Evolutionary conservation across 495 filamentous ascomycete genomes (phyloP), one percentile per base, ranked within the genome.

Genomic region (Ramalina intermedia): DNA sequence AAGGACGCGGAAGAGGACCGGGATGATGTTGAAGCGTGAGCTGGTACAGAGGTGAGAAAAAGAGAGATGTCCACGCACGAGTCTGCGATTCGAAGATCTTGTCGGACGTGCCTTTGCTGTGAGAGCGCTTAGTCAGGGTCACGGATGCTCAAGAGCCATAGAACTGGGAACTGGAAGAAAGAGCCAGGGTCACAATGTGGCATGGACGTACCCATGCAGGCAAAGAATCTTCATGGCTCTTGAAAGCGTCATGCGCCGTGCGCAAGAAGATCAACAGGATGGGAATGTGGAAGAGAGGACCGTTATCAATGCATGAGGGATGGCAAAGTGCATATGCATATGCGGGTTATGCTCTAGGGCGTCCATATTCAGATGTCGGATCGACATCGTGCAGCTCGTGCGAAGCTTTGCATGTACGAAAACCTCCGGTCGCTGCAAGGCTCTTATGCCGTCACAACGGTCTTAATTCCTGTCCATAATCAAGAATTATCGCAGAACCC

Each of bases 71-170:
- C 11, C 52, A 58, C 64, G 56, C 54, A 74, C 79, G 64, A 9
- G 75, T 73, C 51, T 81, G 75, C 3, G 75, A 70, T 48, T 70
- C 66, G 58, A 81, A 77, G 45, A 78, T 76, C 0, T 58, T 50
- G 29, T 60, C 68, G 52, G 73, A 79, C 24, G 78, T 81, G 23
- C 76, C 78, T 48, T 70, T 67, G 5, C 75, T 49, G 29, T 49
- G 29, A 41, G 41, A 18, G 39, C 17, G 39, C 39, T 41, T 41
- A 23, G 39, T 41, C 2, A 11, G 8, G 18, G 18, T 20, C 18
- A 20, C 18, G 18, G 18, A 20, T 20, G 18, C 18, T 20, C 18
- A 20, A 20, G 18, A 20, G 18, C 18, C 18, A 20, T 20, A 20
- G 18, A 2, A 20, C 2, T 20, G 18, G 18, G 18, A 20, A 20